A percentile compares a stretch with the other conserved stretches of the same genome.
Evolutionary conservation across 441 rosid genomes (phyloP).

Genomic region (Metrosideros polymorpha): DNA sequence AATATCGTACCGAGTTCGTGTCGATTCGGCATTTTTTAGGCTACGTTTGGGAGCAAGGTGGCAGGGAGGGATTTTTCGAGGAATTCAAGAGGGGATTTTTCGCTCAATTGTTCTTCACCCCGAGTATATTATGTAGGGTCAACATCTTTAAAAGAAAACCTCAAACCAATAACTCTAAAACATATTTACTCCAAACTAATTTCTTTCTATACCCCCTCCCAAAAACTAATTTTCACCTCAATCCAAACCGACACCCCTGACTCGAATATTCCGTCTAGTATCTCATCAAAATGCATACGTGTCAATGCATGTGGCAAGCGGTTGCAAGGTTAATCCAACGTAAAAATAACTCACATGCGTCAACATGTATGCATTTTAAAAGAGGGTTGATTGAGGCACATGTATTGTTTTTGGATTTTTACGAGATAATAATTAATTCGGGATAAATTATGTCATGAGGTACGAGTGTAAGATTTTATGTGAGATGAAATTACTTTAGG

Average conservation of each 20-base stretch:
- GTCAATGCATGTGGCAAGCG: fast-evolving
- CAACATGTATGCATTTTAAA: background rate
- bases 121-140: background rate
- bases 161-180: background rate
- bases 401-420: background rate
- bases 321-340: fast-evolving
- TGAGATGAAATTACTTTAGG: background rate
- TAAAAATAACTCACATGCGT: background rate
- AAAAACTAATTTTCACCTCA: background rate
- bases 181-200: background rate
- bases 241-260: background rate
- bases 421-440: background rate
- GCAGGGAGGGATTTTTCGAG: background rate
- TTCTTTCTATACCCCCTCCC: too few species aligned
- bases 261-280: background rate
- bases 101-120: background rate
- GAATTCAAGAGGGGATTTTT: background rate
- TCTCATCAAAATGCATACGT: background rate
- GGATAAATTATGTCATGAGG: background rate
- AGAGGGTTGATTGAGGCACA: background rate
- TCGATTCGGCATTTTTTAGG: background rate
- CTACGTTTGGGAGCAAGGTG: background rate
- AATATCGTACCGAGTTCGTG: background rate
- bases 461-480: background rate
- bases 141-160: background rate